Percentiles rank a stretch among this genome's conserved stretches.
Evolutionary conservation across 495 filamentous ascomycete genomes (phyloP).

Genomic region (Aspergillus wentii): DNA sequence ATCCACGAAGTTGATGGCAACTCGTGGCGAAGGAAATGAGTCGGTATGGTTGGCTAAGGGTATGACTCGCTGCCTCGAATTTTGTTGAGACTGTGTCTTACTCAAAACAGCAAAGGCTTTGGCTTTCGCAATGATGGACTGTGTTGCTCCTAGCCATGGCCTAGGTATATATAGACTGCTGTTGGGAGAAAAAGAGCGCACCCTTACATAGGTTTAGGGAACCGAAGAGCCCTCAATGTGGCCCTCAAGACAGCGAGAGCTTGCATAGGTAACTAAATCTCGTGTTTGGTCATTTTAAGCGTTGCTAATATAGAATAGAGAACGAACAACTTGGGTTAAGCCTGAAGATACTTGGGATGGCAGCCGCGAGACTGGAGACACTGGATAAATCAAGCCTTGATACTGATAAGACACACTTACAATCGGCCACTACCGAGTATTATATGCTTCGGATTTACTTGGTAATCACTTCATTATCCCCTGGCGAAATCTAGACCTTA

Average conservation of each 20-base stretch:
- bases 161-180: constrained; percentile 11
- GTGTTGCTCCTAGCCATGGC: constrained; percentile 40
- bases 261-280: constrained; percentile 53
- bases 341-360: constrained; percentile 55
- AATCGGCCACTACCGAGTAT: constrained; percentile 47
- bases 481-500: not conserved
- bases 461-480: constrained; percentile 36
- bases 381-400: constrained; percentile 36
- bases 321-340: constrained; percentile 51
- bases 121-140: constrained; percentile 65
- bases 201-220: constrained; percentile 22
- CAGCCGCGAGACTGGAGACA: constrained; percentile 56
- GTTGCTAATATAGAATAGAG: constrained; percentile 33
- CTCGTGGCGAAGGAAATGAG: not conserved
- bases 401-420: constrained; percentile 7
- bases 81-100: constrained; percentile 1
- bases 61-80: not conserved
- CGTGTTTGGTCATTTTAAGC: not conserved
- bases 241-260: constrained; percentile 60
- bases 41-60: constrained; percentile 11
- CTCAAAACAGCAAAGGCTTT: constrained; percentile 50
- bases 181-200: not conserved
- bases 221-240: constrained; percentile 57
- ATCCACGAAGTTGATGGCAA: constrained; percentile 11
- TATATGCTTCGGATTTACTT: constrained; percentile 63